These are phyloP conservation scores for Talaromyces pinophilus DNA, from an alignment of 2,329 filamentous ascomycete genomes.

Conservation along the genomic window DNA sequence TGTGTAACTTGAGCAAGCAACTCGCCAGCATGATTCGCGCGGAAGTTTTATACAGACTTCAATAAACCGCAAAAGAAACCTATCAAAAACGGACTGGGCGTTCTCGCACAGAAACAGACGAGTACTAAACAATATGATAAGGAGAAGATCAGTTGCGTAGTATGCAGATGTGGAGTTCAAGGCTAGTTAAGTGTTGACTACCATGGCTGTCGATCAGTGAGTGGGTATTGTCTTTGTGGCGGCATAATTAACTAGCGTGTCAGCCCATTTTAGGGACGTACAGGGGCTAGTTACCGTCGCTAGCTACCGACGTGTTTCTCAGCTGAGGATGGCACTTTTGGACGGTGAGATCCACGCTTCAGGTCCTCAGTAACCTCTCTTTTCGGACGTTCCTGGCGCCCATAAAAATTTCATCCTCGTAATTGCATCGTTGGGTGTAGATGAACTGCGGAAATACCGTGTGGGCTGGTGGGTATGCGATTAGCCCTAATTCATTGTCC, in stretches of 20 bases:
- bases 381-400: background rate
- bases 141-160: background rate
- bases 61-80: background rate
- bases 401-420: background rate
- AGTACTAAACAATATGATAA: background rate
- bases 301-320: background rate
- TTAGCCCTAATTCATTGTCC: background rate
- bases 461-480: background rate
- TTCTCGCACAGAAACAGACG: background rate
- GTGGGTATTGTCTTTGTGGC: background rate
- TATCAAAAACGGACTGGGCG: background rate
- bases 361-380: background rate
- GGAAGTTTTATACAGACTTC: background rate
- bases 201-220: constrained; percentile 1
- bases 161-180: background rate
- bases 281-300: background rate
- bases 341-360: background rate
- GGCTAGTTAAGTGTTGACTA: background rate
- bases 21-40: background rate
- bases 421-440: no score
- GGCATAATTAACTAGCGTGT: background rate
- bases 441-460: background rate
- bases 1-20: background rate
- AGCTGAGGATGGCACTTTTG: background rate
- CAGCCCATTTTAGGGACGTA: no score